Percentiles rank a stretch among this genome's conserved stretches.
Evolutionary conservation across 2,329 filamentous ascomycete genomes (phyloP).

Genomic region (Fragosphaeria purpurea): DNA sequence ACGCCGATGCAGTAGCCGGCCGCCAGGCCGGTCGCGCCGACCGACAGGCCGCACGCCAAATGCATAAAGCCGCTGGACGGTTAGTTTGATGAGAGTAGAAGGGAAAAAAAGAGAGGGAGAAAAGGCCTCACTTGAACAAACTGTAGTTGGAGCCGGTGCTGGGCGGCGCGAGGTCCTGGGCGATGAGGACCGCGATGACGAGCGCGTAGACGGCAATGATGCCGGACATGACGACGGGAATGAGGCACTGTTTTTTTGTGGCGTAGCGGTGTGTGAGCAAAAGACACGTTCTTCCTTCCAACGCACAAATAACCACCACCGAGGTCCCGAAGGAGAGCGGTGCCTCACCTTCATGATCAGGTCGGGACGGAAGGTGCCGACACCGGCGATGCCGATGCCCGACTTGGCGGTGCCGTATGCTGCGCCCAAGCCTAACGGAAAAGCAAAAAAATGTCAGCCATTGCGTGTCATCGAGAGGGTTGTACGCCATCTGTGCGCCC

Average conservation of each 20-base stretch:
- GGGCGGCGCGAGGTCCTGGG: slow-evolving; percentile 73
- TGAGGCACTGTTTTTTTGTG: slow-evolving; percentile 51
- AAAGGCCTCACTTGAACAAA: slow-evolving; percentile 61
- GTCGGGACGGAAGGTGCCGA: slow-evolving; percentile 75
- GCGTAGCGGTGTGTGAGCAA: not conserved
- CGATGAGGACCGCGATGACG: slow-evolving; percentile 92
- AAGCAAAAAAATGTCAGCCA: not conserved
- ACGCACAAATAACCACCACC: no score
- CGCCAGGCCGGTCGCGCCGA: slow-evolving; percentile 84
- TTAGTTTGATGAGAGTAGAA: slow-evolving; percentile 8
- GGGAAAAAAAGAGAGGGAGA: not conserved
- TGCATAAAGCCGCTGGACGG: slow-evolving; percentile 74
- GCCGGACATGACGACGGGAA: slow-evolving; percentile 95
- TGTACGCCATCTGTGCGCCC: no score
- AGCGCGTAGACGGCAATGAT: slow-evolving; percentile 98
- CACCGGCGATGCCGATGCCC: slow-evolving; percentile 76
- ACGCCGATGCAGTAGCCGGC: slow-evolving; percentile 95
- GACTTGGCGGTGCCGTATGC: slow-evolving; percentile 84
- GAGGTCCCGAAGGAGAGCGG: no score
- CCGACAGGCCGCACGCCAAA: slow-evolving; percentile 78
- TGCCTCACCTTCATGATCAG: slow-evolving; percentile 75
- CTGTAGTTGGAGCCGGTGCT: slow-evolving; percentile 57
- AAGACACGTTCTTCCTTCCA: no score
- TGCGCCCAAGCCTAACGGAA: slow-evolving; percentile 50
- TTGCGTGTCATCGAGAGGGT: no score